Conservation (phyloP, 208 protist species). For the Acanthamoeba lenticulata region DNA sequence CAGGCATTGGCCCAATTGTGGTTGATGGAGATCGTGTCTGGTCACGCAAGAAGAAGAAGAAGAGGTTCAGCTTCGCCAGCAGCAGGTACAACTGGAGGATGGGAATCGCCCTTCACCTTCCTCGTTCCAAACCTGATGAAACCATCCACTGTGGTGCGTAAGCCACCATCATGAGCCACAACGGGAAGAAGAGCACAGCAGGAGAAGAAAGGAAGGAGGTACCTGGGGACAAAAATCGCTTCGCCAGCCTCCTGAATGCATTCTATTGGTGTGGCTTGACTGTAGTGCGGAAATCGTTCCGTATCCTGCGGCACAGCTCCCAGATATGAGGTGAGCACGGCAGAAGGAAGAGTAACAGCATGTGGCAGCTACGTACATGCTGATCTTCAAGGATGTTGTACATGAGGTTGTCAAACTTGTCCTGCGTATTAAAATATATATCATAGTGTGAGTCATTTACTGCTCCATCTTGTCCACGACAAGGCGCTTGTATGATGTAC, state of each 20-base stretch:
- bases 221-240: conserved; percentile 53
- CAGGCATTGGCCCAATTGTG: conserved; percentile 66
- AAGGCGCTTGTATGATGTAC: neutral
- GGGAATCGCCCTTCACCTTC: no score
- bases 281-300: conserved; percentile 19
- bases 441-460: neutral
- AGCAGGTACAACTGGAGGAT: neutral
- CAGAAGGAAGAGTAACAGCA: neutral
- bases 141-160: conserved; percentile 34
- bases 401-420: conserved; percentile 63
- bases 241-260: conserved; percentile 29
- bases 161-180: neutral
- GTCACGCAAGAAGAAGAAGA: no score
- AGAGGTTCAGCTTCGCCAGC: neutral
- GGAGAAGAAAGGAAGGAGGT: neutral
- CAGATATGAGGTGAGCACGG: neutral
- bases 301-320: neutral
- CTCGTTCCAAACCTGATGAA: conserved; percentile 57
- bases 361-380: neutral
- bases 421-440: no score
- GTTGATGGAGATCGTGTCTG: conserved; percentile 62
- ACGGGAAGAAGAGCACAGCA: neutral
- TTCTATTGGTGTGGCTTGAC: neutral
- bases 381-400: conserved; percentile 44
- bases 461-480: no score